These are phyloP conservation scores for Diplodia sapinea DNA, from an alignment of 2,329 filamentous ascomycete genomes.

Conservation along the genomic window DNA sequence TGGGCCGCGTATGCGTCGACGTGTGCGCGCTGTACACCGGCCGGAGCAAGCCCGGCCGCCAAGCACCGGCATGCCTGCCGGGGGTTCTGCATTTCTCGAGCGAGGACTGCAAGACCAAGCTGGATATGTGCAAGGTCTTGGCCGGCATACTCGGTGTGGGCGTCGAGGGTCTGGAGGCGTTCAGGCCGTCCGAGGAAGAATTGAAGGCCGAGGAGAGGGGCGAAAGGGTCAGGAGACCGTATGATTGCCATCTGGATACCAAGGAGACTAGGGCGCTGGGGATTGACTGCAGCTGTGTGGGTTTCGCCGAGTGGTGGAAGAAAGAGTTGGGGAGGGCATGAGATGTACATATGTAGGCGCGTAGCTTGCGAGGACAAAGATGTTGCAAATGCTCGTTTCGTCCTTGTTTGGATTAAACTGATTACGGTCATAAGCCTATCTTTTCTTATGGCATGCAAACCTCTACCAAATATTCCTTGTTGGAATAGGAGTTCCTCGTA, in stretches of 20 bases:
- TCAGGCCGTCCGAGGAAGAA: conserved; percentile 67
- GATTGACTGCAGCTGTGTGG: conserved; percentile 73
- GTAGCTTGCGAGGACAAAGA: neutral
- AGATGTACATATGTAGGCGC: neutral
- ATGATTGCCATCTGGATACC: conserved; percentile 86
- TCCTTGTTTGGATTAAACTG: too few species aligned
- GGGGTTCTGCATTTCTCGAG: conserved; percentile 81
- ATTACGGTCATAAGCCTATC: too few species aligned
- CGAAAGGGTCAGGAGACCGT: conserved; percentile 72
- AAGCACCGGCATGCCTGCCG: conserved; percentile 62
- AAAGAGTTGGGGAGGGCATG: conserved; percentile 23
- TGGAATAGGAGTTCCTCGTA: too few species aligned
- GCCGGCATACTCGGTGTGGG: conserved; percentile 79
- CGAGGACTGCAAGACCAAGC: conserved; percentile 87
- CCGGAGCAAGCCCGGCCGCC: conserved; percentile 5
- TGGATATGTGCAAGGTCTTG: conserved; percentile 81
- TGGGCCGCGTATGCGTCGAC: conserved; percentile 78
- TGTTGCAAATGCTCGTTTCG: too few species aligned
- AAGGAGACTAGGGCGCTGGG: conserved; percentile 72
- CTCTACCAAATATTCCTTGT: too few species aligned
- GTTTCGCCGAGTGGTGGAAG: conserved; percentile 81
- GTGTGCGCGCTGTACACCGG: conserved; percentile 69
- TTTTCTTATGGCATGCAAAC: too few species aligned
- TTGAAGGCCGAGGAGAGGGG: conserved; percentile 66
- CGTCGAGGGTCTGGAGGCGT: conserved; percentile 62